Percentiles rank a stretch among this genome's conserved stretches.
Evolutionary conservation across 805 yeast genomes (phyloP).

Genomic region (Pichia scutulata): DNA sequence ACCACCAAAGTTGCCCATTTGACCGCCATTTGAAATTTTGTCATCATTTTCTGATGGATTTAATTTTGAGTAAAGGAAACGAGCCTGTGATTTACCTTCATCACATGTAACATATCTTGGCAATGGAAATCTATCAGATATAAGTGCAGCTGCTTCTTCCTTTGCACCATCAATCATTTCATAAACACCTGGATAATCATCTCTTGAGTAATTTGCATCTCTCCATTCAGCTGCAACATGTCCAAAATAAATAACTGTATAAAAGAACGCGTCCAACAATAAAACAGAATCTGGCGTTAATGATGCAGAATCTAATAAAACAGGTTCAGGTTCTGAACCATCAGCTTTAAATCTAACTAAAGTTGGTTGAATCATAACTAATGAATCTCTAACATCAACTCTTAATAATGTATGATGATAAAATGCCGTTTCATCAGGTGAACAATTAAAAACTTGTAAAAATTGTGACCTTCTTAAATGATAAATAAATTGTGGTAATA

Average conservation of each 20-base stretch:
- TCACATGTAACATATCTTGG: constrained; percentile 97
- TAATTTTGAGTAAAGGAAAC: constrained; percentile 89
- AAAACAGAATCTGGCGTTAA: constrained; percentile 82
- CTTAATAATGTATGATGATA: constrained; percentile 87
- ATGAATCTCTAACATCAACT: constrained; percentile 87
- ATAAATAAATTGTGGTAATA: constrained; percentile 93
- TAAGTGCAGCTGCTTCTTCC: constrained; percentile 83
- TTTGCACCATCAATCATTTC: constrained; percentile 82
- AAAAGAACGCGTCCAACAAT: constrained; percentile 92
- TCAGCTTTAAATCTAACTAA: constrained; percentile 78
- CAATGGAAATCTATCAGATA: constrained; percentile 91
- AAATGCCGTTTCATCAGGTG: constrained; percentile 98
- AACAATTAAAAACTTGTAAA: constrained; percentile 91
- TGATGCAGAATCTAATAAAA: constrained; percentile 86
- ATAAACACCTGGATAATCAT: constrained; percentile 83
- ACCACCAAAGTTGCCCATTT: constrained; percentile 38
- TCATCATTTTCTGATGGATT: constrained; percentile 79
- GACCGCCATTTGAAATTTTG: constrained; percentile 32
- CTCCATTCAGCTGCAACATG: constrained; percentile 95
- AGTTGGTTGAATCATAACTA: constrained; percentile 97
- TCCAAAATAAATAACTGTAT: constrained; percentile 91
- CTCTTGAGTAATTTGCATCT: constrained; percentile 88
- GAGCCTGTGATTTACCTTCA: constrained; percentile 97
- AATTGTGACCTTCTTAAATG: constrained; percentile 95
- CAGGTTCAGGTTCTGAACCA: constrained; percentile 80